Evolutionary conservation across 257 asterid species (phyloP), one percentile per base, ranked within the genome.

Genomic region (Leptodermis oblonga): DNA sequence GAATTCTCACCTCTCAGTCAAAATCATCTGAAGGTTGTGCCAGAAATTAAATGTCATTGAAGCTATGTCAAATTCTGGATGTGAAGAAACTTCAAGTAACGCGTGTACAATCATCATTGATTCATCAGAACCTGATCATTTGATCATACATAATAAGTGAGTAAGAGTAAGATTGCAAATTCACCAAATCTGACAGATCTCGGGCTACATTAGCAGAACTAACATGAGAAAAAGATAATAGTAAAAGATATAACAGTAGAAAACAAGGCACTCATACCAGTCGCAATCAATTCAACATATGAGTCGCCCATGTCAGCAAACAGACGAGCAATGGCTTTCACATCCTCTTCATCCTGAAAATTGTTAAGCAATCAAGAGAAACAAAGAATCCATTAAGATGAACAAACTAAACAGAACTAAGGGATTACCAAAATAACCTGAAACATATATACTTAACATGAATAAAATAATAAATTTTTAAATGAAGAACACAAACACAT

Each of bases 221-320:
- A 75, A 68, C 34, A 22, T 25, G 65, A 62, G 31, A 70, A 20
- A 39, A 70, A 33, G 55, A 72, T 51, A 53, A 37, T 36, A 12
- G 41, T 18, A 20, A 69, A 41, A 37, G 63, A 41, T 52, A 62
- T 72, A 36, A 74, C 61, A 74, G 70, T 65, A 71, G 61, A 68
- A 59, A 25, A 62, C 51, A n/a, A 7, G 56, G 73, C 73, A 56
- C 59, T 65, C 65, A 62, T 93, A 94, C 99, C 97, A 66, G 92
- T 91, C 33, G 99, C 97, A 81, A 94, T 94, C 82, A 91, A 73
- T 81, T 94, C 97, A 76, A 87, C 99, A 79, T 94, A 94, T 20
- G 99, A 90, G 78, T 94, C 97, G 13, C 97, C 99, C 97, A 91
- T 85, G 80, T 94, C 99, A 70, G 97, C 96, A 84, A 94, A 87